Evolutionary conservation across 1,284 basidiomycete genomes (phyloP), one percentile per base, ranked within the genome.

Genomic region (Ustilago shanxiensis): DNA sequence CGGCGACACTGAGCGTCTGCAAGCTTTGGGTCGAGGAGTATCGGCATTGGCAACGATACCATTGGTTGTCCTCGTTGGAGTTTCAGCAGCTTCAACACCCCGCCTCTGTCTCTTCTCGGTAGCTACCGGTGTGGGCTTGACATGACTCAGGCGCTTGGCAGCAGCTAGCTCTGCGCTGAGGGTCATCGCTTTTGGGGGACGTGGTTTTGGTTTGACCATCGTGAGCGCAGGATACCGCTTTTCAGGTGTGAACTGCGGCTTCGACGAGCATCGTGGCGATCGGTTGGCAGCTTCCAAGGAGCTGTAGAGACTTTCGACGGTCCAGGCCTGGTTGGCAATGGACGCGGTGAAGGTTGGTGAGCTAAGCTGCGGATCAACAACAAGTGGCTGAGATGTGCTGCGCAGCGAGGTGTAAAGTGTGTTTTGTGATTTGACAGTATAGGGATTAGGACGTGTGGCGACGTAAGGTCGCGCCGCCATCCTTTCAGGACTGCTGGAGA

Each of bases 391-490:
- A 26, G 60, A 57, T 0, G 65, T 64, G 52, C 39, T 64, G 47
- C 65, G 70, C 39, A 67, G 53, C 49, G 70, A 60, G 5, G 65
- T 35, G 45, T 67, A 57, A 11, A 57, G 47, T 18, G 60, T 60
- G 13, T 67, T 72, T 45, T 66, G 64, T 24, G 70, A 72, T 29
- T 72, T 72, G 64, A 63, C 39, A 14, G 60, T 64, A 55, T 72
- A 67, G 2, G 70, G 65, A 20, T 67, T 72, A 28, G 60, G 57
- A 72, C 70, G 70, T 60, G 60, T 72, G 56, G 61, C 65, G 70
- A 72, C 65, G 70, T 57, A 53, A 1, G 65, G 53, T 16, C 29
- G 44, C 2, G 53, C 10, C 14, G 41, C 14, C 41, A 56, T 13
- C 61, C 50, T 44, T 14, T 72, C 70, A 3, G 70, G 70, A 51